A percentile compares a stretch with the other conserved stretches of the same genome.
phyloP scores from a whole-genome alignment of 2,329 filamentous ascomycete species.

The Eurotiales sp. region DNA sequence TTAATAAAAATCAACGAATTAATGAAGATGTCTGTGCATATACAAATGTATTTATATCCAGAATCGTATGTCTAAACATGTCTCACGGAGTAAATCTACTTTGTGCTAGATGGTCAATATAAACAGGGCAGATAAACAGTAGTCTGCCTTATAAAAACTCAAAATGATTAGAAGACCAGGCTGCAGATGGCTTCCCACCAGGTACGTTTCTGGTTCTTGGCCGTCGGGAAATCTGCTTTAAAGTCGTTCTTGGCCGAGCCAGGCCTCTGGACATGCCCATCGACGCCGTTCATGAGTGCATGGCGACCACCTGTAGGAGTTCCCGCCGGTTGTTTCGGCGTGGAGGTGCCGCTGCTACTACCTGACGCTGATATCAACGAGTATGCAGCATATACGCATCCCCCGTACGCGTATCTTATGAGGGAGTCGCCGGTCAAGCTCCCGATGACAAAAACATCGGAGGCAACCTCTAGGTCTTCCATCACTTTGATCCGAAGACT shows the following conservation, averaged over 20 bases:
- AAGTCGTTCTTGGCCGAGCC: background rate
- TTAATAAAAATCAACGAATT: too few species aligned
- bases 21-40: too few species aligned
- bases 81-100: background rate
- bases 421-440: slow-evolving; percentile 60
- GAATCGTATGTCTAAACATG: background rate
- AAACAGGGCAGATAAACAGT: slow-evolving; percentile 7
- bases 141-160: background rate
- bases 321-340: slow-evolving; percentile 14
- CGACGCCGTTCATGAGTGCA: slow-evolving; percentile 37
- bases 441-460: slow-evolving; percentile 54
- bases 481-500: slow-evolving; percentile 53
- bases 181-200: slow-evolving; percentile 13
- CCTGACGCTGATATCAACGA: slow-evolving; percentile 40
- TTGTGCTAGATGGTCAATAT: background rate
- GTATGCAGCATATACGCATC: slow-evolving; percentile 55
- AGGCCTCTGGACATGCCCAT: slow-evolving; percentile 25
- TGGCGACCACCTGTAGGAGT: slow-evolving; percentile 22
- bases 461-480: slow-evolving; percentile 50
- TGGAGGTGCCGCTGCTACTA: slow-evolving; percentile 20
- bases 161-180: slow-evolving; percentile 5
- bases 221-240: too few species aligned
- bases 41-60: too few species aligned
- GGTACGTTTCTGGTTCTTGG: slow-evolving; percentile 3
- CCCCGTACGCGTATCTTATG: slow-evolving; percentile 57